Conservation (phyloP, 2,329 filamentous ascomycete species). For the Lasiodiplodia theobromae region DNA sequence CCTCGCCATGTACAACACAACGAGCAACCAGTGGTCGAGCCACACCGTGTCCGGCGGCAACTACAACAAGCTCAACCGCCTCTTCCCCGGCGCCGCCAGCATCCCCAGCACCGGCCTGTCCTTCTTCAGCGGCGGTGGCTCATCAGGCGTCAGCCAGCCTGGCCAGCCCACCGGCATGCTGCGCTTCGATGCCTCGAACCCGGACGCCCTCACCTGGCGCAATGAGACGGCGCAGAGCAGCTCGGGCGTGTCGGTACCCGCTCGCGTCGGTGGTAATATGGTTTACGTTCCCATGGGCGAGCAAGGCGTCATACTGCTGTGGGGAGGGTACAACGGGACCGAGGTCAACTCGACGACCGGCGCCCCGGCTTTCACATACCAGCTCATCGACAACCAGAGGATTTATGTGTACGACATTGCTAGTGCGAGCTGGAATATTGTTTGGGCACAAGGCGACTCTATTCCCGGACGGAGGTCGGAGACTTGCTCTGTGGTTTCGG, state of each 20-base stretch:
- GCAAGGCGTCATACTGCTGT: constrained; percentile 8
- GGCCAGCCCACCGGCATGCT: constrained; percentile 14
- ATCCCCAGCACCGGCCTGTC: constrained; percentile 8
- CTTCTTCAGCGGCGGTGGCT: constrained; percentile 17
- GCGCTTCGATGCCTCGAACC: constrained; percentile 15
- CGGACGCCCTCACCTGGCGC: constrained; percentile 12
- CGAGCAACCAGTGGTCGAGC: constrained; percentile 9
- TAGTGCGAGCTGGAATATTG: constrained; percentile 21
- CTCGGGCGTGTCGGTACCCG: constrained; percentile 5
- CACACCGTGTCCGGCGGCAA: constrained; percentile 8
- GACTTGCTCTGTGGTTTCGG: constrained; percentile 18
- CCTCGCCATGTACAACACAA: constrained; percentile 8
- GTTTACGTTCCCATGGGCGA: constrained; percentile 22
- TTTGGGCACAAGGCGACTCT: constrained; percentile 18
- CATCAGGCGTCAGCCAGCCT: neutral
- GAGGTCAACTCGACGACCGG: constrained; percentile 7
- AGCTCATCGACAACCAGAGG: constrained; percentile 2
- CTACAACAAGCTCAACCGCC: constrained; percentile 18
- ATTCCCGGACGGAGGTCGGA: constrained; percentile 16
- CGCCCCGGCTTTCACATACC: neutral
- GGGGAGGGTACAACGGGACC: constrained; percentile 14
- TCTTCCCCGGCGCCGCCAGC: constrained; percentile 8
- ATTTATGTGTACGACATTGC: constrained; percentile 26
- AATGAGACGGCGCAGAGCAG: constrained; percentile 12
- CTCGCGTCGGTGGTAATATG: constrained; percentile 3